Conservation (phyloP, 805 yeast species). For the Hanseniaspora lindneri region DNA sequence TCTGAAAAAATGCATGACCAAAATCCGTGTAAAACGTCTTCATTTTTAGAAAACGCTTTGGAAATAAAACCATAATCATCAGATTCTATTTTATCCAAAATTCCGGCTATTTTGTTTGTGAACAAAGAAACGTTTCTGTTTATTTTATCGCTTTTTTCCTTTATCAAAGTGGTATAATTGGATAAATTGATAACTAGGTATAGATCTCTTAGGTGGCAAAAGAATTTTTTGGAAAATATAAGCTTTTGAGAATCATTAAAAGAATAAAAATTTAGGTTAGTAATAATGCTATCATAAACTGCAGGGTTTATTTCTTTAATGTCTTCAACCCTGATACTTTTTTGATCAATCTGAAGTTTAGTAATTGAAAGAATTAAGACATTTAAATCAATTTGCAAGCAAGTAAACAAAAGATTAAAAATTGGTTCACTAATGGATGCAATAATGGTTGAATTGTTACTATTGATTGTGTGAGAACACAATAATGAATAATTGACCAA, state of each 20-base stretch:
- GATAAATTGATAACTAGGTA: constrained; percentile 24
- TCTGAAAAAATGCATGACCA: constrained; percentile 69
- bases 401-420: constrained; percentile 31
- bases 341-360: constrained; percentile 26
- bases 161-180: constrained; percentile 21
- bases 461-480: neutral
- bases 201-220: constrained; percentile 26
- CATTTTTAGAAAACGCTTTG: constrained; percentile 30
- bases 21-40: constrained; percentile 44
- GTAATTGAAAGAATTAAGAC: constrained; percentile 33
- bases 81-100: constrained; percentile 17
- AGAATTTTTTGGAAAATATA: constrained; percentile 19
- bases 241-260: constrained; percentile 6
- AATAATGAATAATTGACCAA: constrained; percentile 9
- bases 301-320: constrained; percentile 26
- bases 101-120: constrained; percentile 20
- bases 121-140: constrained; percentile 3
- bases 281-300: constrained; percentile 12
- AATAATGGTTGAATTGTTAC: neutral
- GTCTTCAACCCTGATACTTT: constrained; percentile 23
- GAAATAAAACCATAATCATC: constrained; percentile 22
- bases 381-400: constrained; percentile 38
- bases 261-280: neutral
- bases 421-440: constrained; percentile 22
- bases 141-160: constrained; percentile 23